phyloP scores from a whole-genome alignment of 163 green algal species.

The Prototheca stagnorum region DNA sequence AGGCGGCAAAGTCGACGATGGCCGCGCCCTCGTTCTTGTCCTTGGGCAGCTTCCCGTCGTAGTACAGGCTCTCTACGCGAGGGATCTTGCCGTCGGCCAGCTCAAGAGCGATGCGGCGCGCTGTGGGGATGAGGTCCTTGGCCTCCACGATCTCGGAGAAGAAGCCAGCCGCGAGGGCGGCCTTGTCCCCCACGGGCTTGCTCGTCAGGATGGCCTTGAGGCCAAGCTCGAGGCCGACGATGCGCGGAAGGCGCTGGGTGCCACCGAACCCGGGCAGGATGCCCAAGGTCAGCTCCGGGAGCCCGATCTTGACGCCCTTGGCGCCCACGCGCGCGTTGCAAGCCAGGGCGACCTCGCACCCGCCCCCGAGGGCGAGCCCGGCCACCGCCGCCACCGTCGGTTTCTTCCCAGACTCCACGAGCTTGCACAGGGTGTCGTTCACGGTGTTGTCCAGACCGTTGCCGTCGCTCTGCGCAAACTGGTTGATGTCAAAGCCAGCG shows the following conservation, averaged over 20 bases:
- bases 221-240: constrained; percentile 80
- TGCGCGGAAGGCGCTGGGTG: constrained; percentile 85
- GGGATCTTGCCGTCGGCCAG: constrained; percentile 39
- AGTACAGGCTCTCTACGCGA: constrained; percentile 21
- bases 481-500: constrained; percentile 78
- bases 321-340: constrained; percentile 71
- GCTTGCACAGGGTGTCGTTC: constrained; percentile 52
- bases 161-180: constrained; percentile 63
- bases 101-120: constrained; percentile 52
- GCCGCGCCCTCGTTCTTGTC: constrained; percentile 54
- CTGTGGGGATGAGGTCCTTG: constrained; percentile 29
- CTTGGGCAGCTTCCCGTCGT: constrained; percentile 58
- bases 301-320: constrained; percentile 55
- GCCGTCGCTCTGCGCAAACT: constrained; percentile 45
- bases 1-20: constrained; percentile 68
- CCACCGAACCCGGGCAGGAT: constrained; percentile 68
- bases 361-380: constrained; percentile 81
- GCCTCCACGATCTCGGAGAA: constrained; percentile 60
- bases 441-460: constrained; percentile 61
- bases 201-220: constrained; percentile 90
- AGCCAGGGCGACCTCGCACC: constrained; percentile 83
- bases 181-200: constrained; percentile 50
- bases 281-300: constrained; percentile 88
- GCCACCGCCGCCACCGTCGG: constrained; percentile 83
- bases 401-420: constrained; percentile 75